Conservation (phyloP, 2,329 filamentous ascomycete genomes). For the Verticillium longisporum region DNA sequence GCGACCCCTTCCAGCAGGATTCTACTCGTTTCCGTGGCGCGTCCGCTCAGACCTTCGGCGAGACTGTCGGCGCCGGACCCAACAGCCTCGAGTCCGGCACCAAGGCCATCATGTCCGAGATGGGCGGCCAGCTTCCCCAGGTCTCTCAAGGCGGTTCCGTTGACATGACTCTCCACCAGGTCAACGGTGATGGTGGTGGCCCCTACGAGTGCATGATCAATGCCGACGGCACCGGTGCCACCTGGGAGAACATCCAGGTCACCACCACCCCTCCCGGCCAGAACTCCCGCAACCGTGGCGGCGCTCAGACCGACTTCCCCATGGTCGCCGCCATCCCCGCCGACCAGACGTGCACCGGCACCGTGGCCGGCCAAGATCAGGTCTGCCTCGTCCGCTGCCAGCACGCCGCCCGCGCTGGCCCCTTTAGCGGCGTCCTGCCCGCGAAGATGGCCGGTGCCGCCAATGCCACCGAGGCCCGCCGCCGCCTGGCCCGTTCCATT, state of each 20-base stretch:
- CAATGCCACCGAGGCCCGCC: conserved; percentile 14
- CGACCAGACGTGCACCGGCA: conserved; percentile 50
- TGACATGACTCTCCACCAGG: conserved; percentile 59
- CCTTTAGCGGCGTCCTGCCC: conserved; percentile 55
- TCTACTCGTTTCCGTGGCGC: conserved; percentile 54
- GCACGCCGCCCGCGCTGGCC: conserved; percentile 53
- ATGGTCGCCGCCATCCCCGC: conserved; percentile 52
- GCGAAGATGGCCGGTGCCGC: conserved; percentile 36
- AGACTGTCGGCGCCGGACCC: conserved; percentile 49
- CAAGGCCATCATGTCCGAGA: conserved; percentile 48
- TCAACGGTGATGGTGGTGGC: conserved; percentile 60
- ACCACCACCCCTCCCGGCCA: conserved; percentile 45
- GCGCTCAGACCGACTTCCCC: conserved; percentile 36
- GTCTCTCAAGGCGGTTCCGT: conserved; percentile 49
- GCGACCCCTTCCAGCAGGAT: conserved; percentile 58
- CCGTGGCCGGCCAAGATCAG: conserved; percentile 49
- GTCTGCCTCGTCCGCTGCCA: conserved; percentile 58
- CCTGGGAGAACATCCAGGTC: conserved; percentile 48
- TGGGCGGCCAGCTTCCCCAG: conserved; percentile 51
- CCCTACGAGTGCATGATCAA: conserved; percentile 62
- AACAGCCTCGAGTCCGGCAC: conserved; percentile 53
- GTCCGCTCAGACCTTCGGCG: conserved; percentile 45
- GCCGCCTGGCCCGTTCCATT: conserved; percentile 16
- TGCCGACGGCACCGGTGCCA: conserved; percentile 46
- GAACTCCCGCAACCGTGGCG: conserved; percentile 38